A percentile compares a stretch with the other conserved stretches of the same genome.
These are phyloP conservation scores for Phytophthora rubi DNA, from an alignment of 352 stramenopile species.

Conservation along the genomic window DNA sequence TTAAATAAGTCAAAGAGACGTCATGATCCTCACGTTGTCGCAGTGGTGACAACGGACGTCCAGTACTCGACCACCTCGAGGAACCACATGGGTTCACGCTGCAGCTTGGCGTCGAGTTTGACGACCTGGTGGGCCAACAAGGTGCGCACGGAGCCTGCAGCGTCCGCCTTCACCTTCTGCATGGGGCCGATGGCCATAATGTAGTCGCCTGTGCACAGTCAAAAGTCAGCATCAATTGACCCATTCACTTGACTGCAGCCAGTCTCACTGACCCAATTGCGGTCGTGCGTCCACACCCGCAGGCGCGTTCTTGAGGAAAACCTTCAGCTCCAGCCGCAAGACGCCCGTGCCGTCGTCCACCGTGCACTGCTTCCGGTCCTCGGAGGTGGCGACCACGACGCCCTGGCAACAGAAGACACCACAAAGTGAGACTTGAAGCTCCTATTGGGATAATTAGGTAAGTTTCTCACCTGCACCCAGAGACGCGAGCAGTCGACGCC, in stretches of 20 bases:
- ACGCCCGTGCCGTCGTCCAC: constrained; percentile 84
- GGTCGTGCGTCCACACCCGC: constrained; percentile 48
- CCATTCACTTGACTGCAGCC: background rate
- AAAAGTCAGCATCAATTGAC: background rate
- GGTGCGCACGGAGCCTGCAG: constrained; percentile 16
- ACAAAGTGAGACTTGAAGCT: background rate
- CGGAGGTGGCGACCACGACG: constrained; percentile 51
- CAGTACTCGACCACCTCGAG: constrained; percentile 82
- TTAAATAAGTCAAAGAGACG: constrained; percentile 10
- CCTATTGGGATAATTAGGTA: background rate
- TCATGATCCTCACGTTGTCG: constrained; percentile 1
- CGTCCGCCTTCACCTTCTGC: constrained; percentile 42
- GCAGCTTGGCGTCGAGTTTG: constrained; percentile 55
- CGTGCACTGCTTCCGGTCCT: constrained; percentile 45
- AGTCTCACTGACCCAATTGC: constrained; percentile 39
- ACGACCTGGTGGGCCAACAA: constrained; percentile 72
- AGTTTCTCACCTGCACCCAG: constrained; percentile 69
- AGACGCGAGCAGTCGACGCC: constrained; percentile 71
- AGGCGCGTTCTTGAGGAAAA: constrained; percentile 70
- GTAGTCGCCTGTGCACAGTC: constrained; percentile 51
- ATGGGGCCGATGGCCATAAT: constrained; percentile 84
- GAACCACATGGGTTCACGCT: constrained; percentile 73
- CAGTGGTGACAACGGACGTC: constrained; percentile 35
- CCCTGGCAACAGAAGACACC: constrained; percentile 35
- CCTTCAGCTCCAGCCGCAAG: constrained; percentile 61